Conservation (phyloP, 176 grass and related monocot genomes). For the Pontederia paniculata region DNA sequence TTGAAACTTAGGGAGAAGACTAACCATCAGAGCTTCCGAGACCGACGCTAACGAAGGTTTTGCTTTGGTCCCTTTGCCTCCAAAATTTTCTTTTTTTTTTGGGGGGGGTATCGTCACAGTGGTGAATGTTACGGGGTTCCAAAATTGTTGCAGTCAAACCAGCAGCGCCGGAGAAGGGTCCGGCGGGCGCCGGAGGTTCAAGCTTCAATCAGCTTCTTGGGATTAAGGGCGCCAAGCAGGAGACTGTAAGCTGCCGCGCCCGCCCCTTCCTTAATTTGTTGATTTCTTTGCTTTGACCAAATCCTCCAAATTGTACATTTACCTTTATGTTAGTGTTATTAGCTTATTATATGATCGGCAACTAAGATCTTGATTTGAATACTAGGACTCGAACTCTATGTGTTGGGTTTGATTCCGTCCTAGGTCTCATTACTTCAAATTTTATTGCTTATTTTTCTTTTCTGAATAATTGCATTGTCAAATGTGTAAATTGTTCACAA, state of each 20-base stretch:
- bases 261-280: conserved; percentile 3
- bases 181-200: conserved; percentile 42
- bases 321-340: too few species aligned
- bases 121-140: conserved; percentile 4
- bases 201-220: conserved; percentile 96
- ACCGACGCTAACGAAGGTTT: conserved; percentile 51
- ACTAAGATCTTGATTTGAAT: too few species aligned
- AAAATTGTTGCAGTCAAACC: conserved; percentile 31
- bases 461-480: too few species aligned
- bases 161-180: conserved; percentile 38
- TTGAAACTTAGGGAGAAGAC: conserved; percentile 31
- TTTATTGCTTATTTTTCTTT: too few species aligned
- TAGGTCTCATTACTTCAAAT: too few species aligned
- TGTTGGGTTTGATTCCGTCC: too few species aligned
- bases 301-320: neutral
- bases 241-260: conserved; percentile 53
- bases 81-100: neutral
- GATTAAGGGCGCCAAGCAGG: conserved; percentile 83
- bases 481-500: too few species aligned
- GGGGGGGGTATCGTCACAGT: conserved; percentile 1
- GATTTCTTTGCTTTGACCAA: neutral
- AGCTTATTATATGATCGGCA: too few species aligned
- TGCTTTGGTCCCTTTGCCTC: neutral
- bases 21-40: conserved; percentile 38
- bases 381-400: too few species aligned